These are phyloP conservation scores for Debaryomyces singareniensis DNA, from an alignment of 1,139 yeast genomes.

Conservation along the genomic window DNA sequence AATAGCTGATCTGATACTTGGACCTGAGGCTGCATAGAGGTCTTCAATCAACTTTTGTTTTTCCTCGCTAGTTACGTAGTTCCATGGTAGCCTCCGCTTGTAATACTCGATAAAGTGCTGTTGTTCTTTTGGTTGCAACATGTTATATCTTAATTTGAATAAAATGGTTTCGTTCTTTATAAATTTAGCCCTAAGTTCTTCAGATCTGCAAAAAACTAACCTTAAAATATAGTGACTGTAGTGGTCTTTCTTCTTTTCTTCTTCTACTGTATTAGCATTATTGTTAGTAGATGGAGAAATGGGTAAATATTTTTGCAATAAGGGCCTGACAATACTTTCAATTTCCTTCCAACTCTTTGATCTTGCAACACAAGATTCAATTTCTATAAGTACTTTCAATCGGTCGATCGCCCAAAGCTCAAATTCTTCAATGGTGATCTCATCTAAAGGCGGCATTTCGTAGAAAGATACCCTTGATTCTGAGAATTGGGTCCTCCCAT, in stretches of 20 bases:
- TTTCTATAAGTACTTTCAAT: conserved; percentile 72
- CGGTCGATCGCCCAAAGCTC: conserved; percentile 96
- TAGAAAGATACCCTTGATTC: conserved; percentile 56
- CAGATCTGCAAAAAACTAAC: conserved; percentile 85
- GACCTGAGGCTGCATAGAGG: conserved; percentile 48
- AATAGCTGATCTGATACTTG: conserved; percentile 26
- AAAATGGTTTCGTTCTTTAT: conserved; percentile 68
- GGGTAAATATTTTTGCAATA: conserved; percentile 62
- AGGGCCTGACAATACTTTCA: conserved; percentile 58
- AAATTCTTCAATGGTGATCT: conserved; percentile 85
- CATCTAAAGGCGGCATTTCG: conserved; percentile 68
- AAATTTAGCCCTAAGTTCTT: conserved; percentile 76
- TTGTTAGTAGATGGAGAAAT: conserved; percentile 34
- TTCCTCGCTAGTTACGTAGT: conserved; percentile 59
- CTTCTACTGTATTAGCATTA: conserved; percentile 22
- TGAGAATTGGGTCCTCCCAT: conserved; percentile 14
- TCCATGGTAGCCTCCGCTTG: conserved; percentile 61
- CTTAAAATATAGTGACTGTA: conserved; percentile 86
- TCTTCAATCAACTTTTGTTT: conserved; percentile 43
- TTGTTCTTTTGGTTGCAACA: conserved; percentile 66
- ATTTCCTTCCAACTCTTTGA: conserved; percentile 61
- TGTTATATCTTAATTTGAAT: conserved; percentile 65
- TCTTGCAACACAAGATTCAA: conserved; percentile 69
- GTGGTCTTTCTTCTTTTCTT: conserved; percentile 80
- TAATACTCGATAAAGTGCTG: conserved; percentile 54